Evolutionary conservation across 108 stramenopile species (phyloP).

Genomic region (Skeletonema potamos): DNA sequence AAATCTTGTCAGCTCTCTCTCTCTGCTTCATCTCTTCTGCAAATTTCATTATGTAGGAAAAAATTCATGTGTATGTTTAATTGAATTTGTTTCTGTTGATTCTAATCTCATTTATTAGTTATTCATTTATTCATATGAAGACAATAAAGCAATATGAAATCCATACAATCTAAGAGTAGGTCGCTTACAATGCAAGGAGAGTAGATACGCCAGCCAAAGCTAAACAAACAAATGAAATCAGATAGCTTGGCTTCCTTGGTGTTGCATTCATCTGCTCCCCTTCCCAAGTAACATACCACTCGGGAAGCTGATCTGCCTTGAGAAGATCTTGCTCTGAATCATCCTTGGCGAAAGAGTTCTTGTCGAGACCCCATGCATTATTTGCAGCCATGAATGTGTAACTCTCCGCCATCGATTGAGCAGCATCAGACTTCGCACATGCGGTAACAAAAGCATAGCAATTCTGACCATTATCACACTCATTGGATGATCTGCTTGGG

Average conservation of each 20-base stretch:
- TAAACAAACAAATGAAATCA: background rate
- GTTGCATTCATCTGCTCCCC: background rate
- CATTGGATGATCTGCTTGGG: conserved; percentile 15
- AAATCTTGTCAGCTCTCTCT: too few species aligned
- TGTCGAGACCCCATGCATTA: background rate
- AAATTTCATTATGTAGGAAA: too few species aligned
- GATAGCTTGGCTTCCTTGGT: background rate
- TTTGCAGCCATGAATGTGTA: background rate
- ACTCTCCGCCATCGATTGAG: background rate
- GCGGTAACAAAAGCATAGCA: conserved; percentile 37
- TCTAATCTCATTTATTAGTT: background rate
- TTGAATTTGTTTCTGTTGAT: too few species aligned
- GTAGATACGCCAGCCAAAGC: background rate
- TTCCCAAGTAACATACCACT: background rate
- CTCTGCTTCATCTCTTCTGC: too few species aligned
- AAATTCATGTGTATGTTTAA: too few species aligned
- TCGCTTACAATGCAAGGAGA: background rate
- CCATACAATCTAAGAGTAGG: background rate
- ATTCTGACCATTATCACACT: conserved; percentile 22
- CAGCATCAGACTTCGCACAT: conserved; percentile 6
- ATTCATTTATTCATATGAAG: background rate
- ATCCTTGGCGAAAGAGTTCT: background rate
- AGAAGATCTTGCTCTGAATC: background rate
- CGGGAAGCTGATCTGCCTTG: background rate
- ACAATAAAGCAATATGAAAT: background rate